These are phyloP conservation scores for Trichoderma sp. DNA, from an alignment of 2,329 filamentous ascomycete species.

Conservation along the genomic window DNA sequence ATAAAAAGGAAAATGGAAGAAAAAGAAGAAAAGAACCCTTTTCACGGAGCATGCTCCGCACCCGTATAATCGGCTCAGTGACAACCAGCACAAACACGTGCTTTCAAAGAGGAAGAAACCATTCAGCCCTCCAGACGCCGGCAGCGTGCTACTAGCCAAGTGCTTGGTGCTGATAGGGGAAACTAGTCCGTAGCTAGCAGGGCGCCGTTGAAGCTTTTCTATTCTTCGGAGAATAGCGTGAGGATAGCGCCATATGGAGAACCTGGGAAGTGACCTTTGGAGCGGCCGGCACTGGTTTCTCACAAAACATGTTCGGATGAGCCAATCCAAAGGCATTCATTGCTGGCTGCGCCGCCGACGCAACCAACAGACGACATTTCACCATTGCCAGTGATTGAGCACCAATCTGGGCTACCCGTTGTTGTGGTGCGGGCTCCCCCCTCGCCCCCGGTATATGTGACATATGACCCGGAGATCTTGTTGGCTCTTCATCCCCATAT, in stretches of 20 bases:
- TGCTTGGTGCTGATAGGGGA: neutral
- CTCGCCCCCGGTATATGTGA: constrained; percentile 13
- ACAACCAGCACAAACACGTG: neutral
- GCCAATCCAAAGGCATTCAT: neutral
- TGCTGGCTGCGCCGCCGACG: constrained; percentile 2
- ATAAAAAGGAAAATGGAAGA: neutral
- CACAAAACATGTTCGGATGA: neutral
- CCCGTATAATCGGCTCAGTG: neutral
- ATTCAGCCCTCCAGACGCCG: neutral
- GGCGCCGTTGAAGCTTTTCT: constrained; percentile 10
- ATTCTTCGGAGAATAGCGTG: constrained; percentile 14
- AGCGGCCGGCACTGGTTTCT: constrained; percentile 2
- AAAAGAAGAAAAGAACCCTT: neutral
- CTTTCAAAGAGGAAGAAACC: neutral
- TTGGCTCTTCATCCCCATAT: constrained; percentile 10
- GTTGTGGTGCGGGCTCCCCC: neutral
- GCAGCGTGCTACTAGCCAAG: neutral
- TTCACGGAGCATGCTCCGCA: neutral
- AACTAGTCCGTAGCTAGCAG: neutral
- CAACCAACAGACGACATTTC: neutral
- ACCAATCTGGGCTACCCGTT: neutral
- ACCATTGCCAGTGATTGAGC: neutral
- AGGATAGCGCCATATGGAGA: constrained; percentile 12
- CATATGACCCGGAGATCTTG: constrained; percentile 18
- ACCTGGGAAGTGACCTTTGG: neutral